These are phyloP conservation scores for Hortiboletus flavorubellus DNA, from an alignment of 768 basidiomycete genomes.

Conservation along the genomic window DNA sequence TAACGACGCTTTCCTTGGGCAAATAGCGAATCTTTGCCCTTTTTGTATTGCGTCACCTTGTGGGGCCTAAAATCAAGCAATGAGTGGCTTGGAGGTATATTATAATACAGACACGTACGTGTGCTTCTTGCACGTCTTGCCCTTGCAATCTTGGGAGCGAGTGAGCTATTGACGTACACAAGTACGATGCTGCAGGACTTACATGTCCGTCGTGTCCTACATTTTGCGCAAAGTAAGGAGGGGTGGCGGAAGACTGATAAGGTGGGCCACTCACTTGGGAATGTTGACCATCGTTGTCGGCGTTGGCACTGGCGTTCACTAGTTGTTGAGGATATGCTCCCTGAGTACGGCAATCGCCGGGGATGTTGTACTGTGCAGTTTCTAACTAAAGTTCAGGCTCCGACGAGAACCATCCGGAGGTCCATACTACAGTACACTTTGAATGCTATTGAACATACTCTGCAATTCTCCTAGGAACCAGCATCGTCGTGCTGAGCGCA, in stretches of 20 bases:
- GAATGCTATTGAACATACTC: too few species aligned
- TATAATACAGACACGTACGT: conserved; percentile 55
- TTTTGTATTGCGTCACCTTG: conserved; percentile 99
- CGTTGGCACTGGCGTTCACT: conserved; percentile 23
- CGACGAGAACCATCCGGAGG: background rate
- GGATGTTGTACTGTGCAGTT: conserved; percentile 25
- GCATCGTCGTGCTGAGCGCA: background rate
- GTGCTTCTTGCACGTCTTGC: conserved; percentile 96
- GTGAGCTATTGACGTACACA: background rate
- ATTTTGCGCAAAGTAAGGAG: conserved; percentile 6
- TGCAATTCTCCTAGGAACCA: too few species aligned
- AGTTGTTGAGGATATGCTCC: conserved; percentile 13
- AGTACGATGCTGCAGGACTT: conserved; percentile 34
- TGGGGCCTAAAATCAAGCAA: conserved; percentile 63
- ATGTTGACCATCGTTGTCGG: conserved; percentile 81
- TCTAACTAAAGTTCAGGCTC: conserved; percentile 18
- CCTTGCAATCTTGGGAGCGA: conserved; percentile 77
- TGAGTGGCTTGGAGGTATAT: background rate
- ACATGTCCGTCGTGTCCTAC: conserved; percentile 95
- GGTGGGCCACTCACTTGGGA: conserved; percentile 66
- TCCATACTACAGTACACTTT: background rate
- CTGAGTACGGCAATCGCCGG: conserved; percentile 26
- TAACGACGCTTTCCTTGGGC: conserved; percentile 99
- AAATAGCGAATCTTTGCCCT: conserved; percentile 97
- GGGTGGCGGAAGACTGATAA: conserved; percentile 3